Conservation (phyloP, 202 grass and related monocot species). For the Brachypodium distachyon region DNA sequence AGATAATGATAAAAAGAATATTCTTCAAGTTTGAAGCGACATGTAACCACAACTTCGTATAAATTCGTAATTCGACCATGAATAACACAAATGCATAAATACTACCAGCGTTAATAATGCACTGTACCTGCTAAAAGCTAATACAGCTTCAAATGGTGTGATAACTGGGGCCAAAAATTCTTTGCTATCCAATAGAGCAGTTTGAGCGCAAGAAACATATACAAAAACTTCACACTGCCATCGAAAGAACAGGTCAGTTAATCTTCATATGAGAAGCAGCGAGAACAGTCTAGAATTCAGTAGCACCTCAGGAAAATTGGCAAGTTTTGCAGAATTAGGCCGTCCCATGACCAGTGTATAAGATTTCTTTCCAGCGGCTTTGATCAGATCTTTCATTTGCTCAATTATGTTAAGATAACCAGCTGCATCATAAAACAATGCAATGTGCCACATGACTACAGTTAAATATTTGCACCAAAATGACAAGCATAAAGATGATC, state of each 20-base stretch:
- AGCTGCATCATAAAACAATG: slow-evolving; percentile 43
- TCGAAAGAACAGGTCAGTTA: neutral
- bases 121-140: slow-evolving; percentile 84
- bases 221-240: slow-evolving; percentile 89
- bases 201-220: slow-evolving; percentile 96
- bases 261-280: neutral
- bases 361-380: slow-evolving; percentile 78
- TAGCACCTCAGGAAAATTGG: slow-evolving; percentile 89
- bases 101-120: neutral
- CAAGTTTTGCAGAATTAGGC: slow-evolving; percentile 86
- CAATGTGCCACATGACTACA: slow-evolving; percentile 15
- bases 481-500: neutral
- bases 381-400: slow-evolving; percentile 93
- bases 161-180: slow-evolving; percentile 91
- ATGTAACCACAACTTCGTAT: neutral
- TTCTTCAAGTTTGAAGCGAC: neutral
- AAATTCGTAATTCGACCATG: neutral
- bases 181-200: slow-evolving; percentile 94
- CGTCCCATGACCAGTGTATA: slow-evolving; percentile 93
- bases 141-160: slow-evolving; percentile 90
- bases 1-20: neutral
- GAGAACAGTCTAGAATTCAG: neutral
- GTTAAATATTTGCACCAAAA: neutral
- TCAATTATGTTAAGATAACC: slow-evolving; percentile 92
- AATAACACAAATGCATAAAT: neutral